Conservation (phyloP, 306 rosid species). For the Astragalus membranaceus region DNA sequence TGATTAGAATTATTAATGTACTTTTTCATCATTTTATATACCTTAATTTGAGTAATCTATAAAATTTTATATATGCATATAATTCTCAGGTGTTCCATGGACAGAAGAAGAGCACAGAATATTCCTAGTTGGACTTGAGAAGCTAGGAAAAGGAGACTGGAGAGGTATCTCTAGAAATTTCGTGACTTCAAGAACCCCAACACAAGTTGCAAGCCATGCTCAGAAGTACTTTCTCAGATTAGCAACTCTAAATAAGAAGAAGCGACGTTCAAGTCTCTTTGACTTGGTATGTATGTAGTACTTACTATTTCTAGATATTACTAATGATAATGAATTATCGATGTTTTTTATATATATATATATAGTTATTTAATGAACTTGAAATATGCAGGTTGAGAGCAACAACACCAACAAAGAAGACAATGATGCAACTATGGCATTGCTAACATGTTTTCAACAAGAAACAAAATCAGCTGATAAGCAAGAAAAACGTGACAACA, state of each 20-base stretch:
- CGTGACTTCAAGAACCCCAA: constrained; percentile 84
- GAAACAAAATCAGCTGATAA: constrained; percentile 18
- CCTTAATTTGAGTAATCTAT: neutral
- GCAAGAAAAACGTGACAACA: constrained; percentile 17
- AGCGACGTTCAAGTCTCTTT: constrained; percentile 81
- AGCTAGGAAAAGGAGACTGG: constrained; percentile 92
- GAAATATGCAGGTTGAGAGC: constrained; percentile 54
- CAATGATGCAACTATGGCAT: constrained; percentile 23
- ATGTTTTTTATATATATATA: too few relatives aligned
- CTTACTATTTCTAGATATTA: too few relatives aligned
- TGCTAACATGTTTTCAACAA: constrained; percentile 21
- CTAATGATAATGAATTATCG: neutral
- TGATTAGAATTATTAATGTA: neutral
- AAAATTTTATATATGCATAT: too few relatives aligned
- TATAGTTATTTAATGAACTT: too few relatives aligned
- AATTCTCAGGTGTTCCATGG: constrained; percentile 95
- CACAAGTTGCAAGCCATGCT: constrained; percentile 98
- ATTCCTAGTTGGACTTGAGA: constrained; percentile 77
- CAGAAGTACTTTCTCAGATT: constrained; percentile 77
- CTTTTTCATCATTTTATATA: neutral
- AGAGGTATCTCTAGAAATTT: constrained; percentile 76
- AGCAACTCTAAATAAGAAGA: constrained; percentile 48
- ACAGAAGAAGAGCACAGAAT: constrained; percentile 85
- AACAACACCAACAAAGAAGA: constrained; percentile 18
- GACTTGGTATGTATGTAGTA: constrained; percentile 31